A percentile compares a stretch with the other conserved stretches of the same genome.
Conservation (phyloP, 257 asterid species). For the Ilex aquifolium region DNA sequence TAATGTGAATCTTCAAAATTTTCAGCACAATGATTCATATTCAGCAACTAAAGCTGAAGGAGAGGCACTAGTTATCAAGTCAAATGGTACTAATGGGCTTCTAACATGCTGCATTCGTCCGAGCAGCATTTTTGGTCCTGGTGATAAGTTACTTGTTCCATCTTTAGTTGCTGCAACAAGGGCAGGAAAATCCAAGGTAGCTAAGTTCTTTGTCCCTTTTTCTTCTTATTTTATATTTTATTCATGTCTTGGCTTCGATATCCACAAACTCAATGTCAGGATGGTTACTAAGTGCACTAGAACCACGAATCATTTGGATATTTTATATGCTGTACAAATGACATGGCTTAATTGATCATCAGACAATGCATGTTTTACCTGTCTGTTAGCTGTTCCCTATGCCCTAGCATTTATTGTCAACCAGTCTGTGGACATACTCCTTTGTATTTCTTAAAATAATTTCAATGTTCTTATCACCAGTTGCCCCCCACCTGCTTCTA, state of each 20-base stretch:
- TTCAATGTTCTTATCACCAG: no score
- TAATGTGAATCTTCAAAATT: conserved; percentile 1
- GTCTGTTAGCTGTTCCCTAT: no score
- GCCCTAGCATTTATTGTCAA: no score
- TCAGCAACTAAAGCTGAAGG: conserved; percentile 99
- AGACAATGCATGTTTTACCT: no score
- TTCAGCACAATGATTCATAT: conserved; percentile 91
- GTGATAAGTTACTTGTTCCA: conserved; percentile 95
- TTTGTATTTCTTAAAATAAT: no score
- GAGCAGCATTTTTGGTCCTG: conserved; percentile 98
- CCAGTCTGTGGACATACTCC: no score
- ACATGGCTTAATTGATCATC: no score
- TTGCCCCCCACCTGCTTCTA: no score
- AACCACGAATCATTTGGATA: no score
- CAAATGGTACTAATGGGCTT: conserved; percentile 82
- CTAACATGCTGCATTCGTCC: conserved; percentile 89
- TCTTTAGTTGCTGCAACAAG: conserved; percentile 87
- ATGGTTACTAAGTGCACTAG: no score
- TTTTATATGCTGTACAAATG: no score
- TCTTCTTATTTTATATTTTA: background rate
- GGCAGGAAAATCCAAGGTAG: conserved; percentile 94
- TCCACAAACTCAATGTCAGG: background rate
- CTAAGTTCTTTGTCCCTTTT: conserved; percentile 8
- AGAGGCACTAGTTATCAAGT: conserved; percentile 68
- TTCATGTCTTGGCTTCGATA: background rate